Conservation (phyloP, 1,139 yeast genomes). For the Spathaspora jeffriesii region DNA sequence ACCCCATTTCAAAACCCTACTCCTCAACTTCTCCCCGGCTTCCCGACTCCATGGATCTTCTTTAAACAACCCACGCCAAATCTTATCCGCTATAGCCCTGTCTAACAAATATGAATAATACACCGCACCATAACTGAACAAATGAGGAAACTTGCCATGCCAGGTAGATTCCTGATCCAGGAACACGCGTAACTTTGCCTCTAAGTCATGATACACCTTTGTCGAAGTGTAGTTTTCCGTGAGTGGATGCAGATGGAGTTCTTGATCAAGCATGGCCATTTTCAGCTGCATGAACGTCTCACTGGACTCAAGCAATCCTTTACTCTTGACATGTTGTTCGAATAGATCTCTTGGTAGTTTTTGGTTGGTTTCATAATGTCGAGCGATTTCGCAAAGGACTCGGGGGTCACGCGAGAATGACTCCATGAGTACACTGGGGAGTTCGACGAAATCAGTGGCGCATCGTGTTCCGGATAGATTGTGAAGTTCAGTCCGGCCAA, state of each 20-base stretch:
- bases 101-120: conserved; percentile 92
- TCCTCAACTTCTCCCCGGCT: conserved; percentile 75
- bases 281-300: conserved; percentile 88
- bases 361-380: conserved; percentile 71
- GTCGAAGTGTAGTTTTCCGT: conserved; percentile 26
- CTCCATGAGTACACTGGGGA: conserved; percentile 96
- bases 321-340: conserved; percentile 50
- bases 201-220: conserved; percentile 65
- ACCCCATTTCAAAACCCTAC: conserved; percentile 85
- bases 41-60: conserved; percentile 67
- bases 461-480: conserved; percentile 96
- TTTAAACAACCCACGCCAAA: conserved; percentile 75
- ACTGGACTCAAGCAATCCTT: conserved; percentile 59
- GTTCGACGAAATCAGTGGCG: conserved; percentile 93
- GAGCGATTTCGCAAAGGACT: conserved; percentile 72
- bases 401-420: conserved; percentile 82
- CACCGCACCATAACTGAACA: conserved; percentile 92
- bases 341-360: conserved; percentile 55
- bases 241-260: conserved; percentile 49
- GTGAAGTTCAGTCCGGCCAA: conserved; percentile 87
- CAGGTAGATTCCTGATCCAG: conserved; percentile 73
- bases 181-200: conserved; percentile 52
- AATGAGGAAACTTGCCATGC: conserved; percentile 95
- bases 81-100: conserved; percentile 86
- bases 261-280: conserved; percentile 88